Percentiles rank a stretch among this genome's conserved stretches.
These are phyloP conservation scores for Lasiodiplodia theobromae DNA, from an alignment of 2,329 filamentous ascomycete species.

Conservation along the genomic window DNA sequence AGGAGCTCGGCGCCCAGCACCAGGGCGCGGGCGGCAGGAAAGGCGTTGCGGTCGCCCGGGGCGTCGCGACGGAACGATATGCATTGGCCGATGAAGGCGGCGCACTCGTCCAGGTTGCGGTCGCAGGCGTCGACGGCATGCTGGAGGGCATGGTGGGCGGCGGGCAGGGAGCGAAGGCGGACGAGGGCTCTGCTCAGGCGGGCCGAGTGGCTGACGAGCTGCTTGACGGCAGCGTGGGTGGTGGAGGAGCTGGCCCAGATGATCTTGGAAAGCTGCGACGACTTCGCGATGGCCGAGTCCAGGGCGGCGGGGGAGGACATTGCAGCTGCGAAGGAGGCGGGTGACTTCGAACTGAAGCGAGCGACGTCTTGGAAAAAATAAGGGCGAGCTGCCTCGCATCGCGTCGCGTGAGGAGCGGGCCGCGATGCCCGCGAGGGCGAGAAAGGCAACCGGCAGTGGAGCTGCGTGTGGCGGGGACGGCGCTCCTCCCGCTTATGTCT, in stretches of 20 bases:
- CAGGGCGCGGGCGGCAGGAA: conserved; percentile 11
- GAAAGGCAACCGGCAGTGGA: not conserved
- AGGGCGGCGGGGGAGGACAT: not conserved
- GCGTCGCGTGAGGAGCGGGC: conserved; percentile 8
- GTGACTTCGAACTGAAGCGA: not conserved
- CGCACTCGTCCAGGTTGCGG: conserved; percentile 20
- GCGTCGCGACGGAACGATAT: conserved; percentile 23
- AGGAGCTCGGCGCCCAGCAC: conserved; percentile 16
- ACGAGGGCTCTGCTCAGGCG: conserved; percentile 3
- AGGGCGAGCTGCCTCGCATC: not conserved
- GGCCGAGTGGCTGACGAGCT: conserved; percentile 14
- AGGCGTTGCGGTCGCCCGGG: conserved; percentile 15
- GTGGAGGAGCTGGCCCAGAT: conserved; percentile 21
- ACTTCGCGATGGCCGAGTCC: conserved; percentile 24
- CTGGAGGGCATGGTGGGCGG: not conserved
- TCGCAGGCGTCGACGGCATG: conserved; percentile 1
- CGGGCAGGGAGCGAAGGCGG: conserved; percentile 4
- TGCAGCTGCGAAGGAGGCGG: not conserved
- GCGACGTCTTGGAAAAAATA: not conserved
- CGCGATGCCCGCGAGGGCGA: not conserved
- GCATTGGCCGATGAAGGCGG: conserved; percentile 11
- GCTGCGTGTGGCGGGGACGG: not conserved
- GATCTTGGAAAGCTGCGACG: conserved; percentile 25
- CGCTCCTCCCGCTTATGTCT: conserved; percentile 9
- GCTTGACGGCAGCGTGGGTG: conserved; percentile 21